Percentiles rank a stretch among this genome's conserved stretches.
Evolutionary conservation across 768 basidiomycete genomes (phyloP).

Genomic region (Trametes cubensis): DNA sequence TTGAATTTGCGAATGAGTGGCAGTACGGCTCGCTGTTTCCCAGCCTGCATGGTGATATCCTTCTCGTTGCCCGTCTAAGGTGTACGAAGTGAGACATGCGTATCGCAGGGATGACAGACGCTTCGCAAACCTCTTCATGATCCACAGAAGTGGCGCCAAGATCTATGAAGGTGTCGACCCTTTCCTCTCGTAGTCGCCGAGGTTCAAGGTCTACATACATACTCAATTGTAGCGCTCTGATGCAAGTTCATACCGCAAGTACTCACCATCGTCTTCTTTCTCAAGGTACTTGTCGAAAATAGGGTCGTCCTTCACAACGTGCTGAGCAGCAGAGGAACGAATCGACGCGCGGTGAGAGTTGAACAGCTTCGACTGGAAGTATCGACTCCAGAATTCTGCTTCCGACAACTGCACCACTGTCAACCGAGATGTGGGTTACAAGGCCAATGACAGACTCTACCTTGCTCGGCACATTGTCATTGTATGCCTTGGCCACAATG

Average conservation of each 20-base stretch:
- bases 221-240: neutral
- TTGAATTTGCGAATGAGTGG: slow-evolving; percentile 97
- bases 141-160: slow-evolving; percentile 89
- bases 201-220: slow-evolving; percentile 70
- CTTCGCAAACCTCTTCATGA: slow-evolving; percentile 71
- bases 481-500: slow-evolving; percentile 89
- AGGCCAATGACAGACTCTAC: slow-evolving; percentile 41
- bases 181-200: slow-evolving; percentile 61
- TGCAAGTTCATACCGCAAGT: neutral
- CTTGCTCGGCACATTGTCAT: slow-evolving; percentile 88
- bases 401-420: slow-evolving; percentile 67
- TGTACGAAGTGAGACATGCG: neutral
- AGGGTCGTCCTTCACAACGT: slow-evolving; percentile 85
- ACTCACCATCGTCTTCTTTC: slow-evolving; percentile 88
- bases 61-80: slow-evolving; percentile 82
- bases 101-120: neutral
- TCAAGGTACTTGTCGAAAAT: slow-evolving; percentile 98
- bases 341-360: slow-evolving; percentile 94
- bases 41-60: slow-evolving; percentile 96
- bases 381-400: slow-evolving; percentile 94
- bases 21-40: slow-evolving; percentile 81
- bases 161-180: slow-evolving; percentile 79
- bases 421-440: neutral
- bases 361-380: slow-evolving; percentile 95
- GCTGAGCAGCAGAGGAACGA: slow-evolving; percentile 79